Conservation (phyloP, 352 stramenopile species). For the Pythium sp. region DNA sequence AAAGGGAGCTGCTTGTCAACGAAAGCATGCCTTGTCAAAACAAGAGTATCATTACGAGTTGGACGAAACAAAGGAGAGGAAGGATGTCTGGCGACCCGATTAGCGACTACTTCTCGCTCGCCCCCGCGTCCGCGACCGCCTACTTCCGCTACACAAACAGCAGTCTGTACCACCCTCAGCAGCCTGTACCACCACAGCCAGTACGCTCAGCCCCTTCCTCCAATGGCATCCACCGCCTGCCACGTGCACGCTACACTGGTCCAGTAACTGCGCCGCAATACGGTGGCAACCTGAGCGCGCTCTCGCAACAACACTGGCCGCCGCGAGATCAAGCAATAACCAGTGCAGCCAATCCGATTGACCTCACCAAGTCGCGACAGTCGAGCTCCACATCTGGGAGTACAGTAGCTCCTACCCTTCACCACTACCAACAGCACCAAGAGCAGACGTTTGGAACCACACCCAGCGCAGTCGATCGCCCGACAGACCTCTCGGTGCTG, state of each 20-base stretch:
- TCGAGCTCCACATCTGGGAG: not conserved
- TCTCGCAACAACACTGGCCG: not conserved
- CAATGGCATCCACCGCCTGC: no score
- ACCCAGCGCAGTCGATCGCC: no score
- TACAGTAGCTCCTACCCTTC: not conserved
- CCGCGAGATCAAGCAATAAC: not conserved
- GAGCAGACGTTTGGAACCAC: not conserved
- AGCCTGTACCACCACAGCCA: not conserved
- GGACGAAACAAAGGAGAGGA: no score
- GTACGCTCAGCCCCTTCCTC: no score
- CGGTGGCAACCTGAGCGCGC: not conserved
- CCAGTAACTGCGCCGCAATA: not conserved
- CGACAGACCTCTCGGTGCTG: not conserved
- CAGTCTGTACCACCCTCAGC: not conserved
- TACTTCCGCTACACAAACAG: constrained; percentile 7
- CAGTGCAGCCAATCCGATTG: not conserved
- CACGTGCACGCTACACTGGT: not conserved
- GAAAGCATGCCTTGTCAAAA: not conserved
- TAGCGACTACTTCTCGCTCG: constrained; percentile 9
- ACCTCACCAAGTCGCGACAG: not conserved
- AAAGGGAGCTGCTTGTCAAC: not conserved
- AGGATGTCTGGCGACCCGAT: constrained; percentile 8
- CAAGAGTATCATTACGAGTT: not conserved
- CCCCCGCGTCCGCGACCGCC: not conserved
- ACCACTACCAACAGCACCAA: not conserved